Base-by-base conservation (phyloP, 805 yeast genomes). In the Wickerhamomyces sydowiorum region DNA sequence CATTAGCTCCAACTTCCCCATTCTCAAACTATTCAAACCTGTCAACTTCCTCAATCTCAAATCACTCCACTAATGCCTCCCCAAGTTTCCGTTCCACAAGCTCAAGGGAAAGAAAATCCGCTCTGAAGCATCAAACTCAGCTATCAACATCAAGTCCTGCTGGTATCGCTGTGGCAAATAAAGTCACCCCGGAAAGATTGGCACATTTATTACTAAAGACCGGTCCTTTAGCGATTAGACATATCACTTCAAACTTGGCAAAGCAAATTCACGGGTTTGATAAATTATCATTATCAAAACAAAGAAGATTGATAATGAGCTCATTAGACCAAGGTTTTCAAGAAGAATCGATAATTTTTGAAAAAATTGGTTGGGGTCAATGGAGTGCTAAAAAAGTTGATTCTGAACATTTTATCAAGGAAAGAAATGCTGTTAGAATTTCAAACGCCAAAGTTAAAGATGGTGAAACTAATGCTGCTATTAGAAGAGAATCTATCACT, bases 351-450 rank as follows among this genome's bases (percentile, higher is more conserved):
- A 81, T 85, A 34, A 76, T 83, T 14, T 90, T 90, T 65, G 95
- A 88, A 56, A 90, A 90, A 65, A 88, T 90, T 25, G 96, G 97
- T 19, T 90, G 98, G 98, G 98, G 98, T 45, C 95, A 90, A 61
- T 90, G 98, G 98, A 85, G 85, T 20, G 95, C 90, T 3, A 73
- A 80, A 52, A 65, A 68, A 38, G 77, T 65, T 17, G 59, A 62
- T n/a, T 44, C 62, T 9, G 59, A 60, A 39, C 42, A 57, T 19
- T 69, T 69, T 42, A 48, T 47, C n/a, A 51, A 51, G 54, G 53
- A 73, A 62, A 58, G 72, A 67, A 74, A 61, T 59, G 54, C 54
- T 53, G 70, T 61, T 59, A 73, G 54, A 42, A 52, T 59, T 12
- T 57, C 63, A 6, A 66, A 65, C 41, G 60, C 66, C 21, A 65